These are phyloP conservation scores for Agroathelia rolfsii DNA, from an alignment of 1,284 basidiomycete species.

Conservation along the genomic window DNA sequence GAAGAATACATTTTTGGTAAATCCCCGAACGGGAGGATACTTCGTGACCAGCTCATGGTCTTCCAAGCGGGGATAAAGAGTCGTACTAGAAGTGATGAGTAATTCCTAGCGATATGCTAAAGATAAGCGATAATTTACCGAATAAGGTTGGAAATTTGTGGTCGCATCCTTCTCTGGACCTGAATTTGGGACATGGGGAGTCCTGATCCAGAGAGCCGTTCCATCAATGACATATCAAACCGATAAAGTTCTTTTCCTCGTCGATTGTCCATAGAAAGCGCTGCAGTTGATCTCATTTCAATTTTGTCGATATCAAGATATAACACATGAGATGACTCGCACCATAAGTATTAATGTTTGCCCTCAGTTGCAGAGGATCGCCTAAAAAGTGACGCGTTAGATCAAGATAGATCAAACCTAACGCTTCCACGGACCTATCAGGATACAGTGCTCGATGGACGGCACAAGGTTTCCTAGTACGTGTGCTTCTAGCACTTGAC, in stretches of 20 bases:
- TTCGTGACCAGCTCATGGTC: slow-evolving; percentile 41
- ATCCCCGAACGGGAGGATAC: slow-evolving; percentile 46
- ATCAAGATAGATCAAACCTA: slow-evolving; percentile 18
- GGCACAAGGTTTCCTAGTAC: slow-evolving; percentile 51
- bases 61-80: slow-evolving; percentile 46
- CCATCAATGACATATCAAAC: slow-evolving; percentile 60
- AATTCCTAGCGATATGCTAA: too few species aligned
- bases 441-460: slow-evolving; percentile 22
- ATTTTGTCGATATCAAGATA: slow-evolving; percentile 31
- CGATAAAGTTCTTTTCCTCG: slow-evolving; percentile 36
- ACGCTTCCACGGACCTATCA: slow-evolving; percentile 21
- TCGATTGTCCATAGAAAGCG: slow-evolving; percentile 42
- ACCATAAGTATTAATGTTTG: slow-evolving; percentile 59
- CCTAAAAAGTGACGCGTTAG: slow-evolving; percentile 30
- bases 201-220: slow-evolving; percentile 39
- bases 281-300: slow-evolving; percentile 42
- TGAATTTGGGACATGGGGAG: slow-evolving; percentile 49
- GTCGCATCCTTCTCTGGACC: slow-evolving; percentile 55
- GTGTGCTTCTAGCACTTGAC: slow-evolving; percentile 71
- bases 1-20: slow-evolving; percentile 51
- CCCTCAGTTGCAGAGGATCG: slow-evolving; percentile 62
- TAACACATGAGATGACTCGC: slow-evolving; percentile 27
- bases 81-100: slow-evolving; percentile 34
- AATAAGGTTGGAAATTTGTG: slow-evolving; percentile 39
- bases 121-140: slow-evolving; percentile 28